phyloP scores from a whole-genome alignment of 306 rosid species.

The Acmispon strigosus region DNA sequence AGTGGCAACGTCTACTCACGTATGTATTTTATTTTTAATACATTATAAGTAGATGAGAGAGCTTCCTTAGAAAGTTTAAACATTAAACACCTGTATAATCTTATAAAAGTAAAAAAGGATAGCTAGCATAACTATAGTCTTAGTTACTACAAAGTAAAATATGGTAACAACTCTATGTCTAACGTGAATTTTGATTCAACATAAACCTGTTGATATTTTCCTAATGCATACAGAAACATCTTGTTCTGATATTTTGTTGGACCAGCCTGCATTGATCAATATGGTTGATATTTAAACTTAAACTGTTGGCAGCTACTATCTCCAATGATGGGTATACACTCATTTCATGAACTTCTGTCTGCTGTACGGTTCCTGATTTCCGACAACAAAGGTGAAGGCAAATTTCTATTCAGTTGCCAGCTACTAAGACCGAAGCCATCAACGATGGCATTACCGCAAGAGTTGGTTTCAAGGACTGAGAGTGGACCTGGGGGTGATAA shows the following conservation, averaged over 20 bases:
- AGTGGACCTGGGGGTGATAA: conserved; percentile 96
- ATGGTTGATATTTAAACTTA: not conserved
- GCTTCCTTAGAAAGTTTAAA: too few relatives aligned
- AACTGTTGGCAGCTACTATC: conserved; percentile 45
- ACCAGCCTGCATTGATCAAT: not conserved
- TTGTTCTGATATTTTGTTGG: not conserved
- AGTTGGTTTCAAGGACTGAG: conserved; percentile 59
- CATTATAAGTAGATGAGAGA: too few relatives aligned
- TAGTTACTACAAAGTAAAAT: too few relatives aligned
- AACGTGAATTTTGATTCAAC: too few relatives aligned
- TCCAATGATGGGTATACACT: conserved; percentile 54
- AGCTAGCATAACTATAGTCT: too few relatives aligned
- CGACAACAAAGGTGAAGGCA: conserved; percentile 49
- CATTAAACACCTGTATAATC: too few relatives aligned
- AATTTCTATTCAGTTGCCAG: conserved; percentile 56
- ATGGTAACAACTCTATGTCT: too few relatives aligned
- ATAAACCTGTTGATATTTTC: not conserved
- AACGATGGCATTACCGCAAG: conserved; percentile 26
- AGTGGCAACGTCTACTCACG: too few relatives aligned
- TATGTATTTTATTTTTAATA: too few relatives aligned
- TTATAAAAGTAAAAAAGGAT: too few relatives aligned
- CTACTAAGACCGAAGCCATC: conserved; percentile 37
- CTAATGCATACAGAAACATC: not conserved
- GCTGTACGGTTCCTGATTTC: conserved; percentile 61
- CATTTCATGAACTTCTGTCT: conserved; percentile 61